Base-by-base conservation (phyloP, 116 monocot species). In the Dioscorea cayenensis region DNA sequence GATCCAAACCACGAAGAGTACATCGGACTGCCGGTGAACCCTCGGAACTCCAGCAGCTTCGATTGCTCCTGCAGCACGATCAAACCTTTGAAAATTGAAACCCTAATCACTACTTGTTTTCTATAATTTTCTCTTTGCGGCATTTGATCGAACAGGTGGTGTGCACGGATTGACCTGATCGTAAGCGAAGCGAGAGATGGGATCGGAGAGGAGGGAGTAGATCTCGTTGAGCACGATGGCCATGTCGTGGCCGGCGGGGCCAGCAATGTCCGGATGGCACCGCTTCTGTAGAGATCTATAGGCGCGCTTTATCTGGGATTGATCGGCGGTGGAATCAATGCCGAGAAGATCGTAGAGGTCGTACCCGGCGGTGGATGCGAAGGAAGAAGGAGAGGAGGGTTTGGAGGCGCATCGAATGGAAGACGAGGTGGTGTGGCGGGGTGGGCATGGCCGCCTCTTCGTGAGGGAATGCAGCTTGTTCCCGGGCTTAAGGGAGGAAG, bases 201-300 rank as follows among this genome's bases (percentile, higher is more conserved):
- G 92, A 58, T 95, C 89, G 25, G 91, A 91, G 60, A 95, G 92
- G 14, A 95, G 13, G 32, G 92, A 80, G 72, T 92, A 95, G 21
- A 86, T 83, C 60, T 95, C 87, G 77, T 95, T 95, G 69, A 95
- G 92, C 0, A 95, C 36, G 72, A 91, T 84, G 68, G 94, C 90
- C 94, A 94, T 94, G 85, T 94, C 90, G 66, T 94, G 94, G 38
- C 94, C 94, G 1, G 79, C 63, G 10, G 83, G 76, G 10, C 95
- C 95, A 20, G 92, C 89, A 73, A 95, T 77, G 72, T 92, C 95
- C 0, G 95, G 95, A 78, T 95, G 95, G 80, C 95, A 95, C 28
- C 78, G 74, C 75, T 95, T 95, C 85, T 95, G 95, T 65, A 95
- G 68, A 14, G 79, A 71, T 19, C 95, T 71, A 76, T 95, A 95